Base-by-base conservation (phyloP, 2,329 filamentous ascomycete genomes). In the Fusarium gaditjirri region DNA sequence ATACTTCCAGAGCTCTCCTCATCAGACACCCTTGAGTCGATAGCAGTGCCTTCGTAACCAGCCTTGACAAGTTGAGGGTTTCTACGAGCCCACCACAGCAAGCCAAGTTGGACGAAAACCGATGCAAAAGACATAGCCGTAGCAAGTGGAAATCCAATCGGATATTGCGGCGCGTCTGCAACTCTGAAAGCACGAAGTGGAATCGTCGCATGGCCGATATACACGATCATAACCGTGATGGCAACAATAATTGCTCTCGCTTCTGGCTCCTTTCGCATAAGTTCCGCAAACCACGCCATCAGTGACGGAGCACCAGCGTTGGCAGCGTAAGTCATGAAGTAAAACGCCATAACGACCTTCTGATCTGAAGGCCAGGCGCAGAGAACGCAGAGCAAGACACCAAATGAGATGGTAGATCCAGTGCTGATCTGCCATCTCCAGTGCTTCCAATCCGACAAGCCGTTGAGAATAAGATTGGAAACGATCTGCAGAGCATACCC, bases 341-440 rank as follows among this genome's bases (percentile, higher is more conserved):
- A 82, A 25, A 81, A 82, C 0, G 71, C 76, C 65, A 82, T 71
- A 23, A 82, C 74, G 11, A 80, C 77, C 7, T 76, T 76, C 38
- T 77, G 75, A 21, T 80, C 74, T 1, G 80, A 68, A 1, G 81
- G 80, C 79, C 81, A 82, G 1, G 65, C 78, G 29, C 78, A 79
- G 8, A 82, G 74, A 0, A 82, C 80, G 5, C 76, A 71, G 3
- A 81, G 74, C 54, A 80, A 77, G 14, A 81, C 57, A 5, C 78
- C 76, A 27, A 81, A 76, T 12, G 74, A 71, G 1, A 75, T 70
- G 0, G 77, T 76, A 2, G 77, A 77, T 19, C 76, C 79, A 19
- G 78, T 73, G 46, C 78, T 80, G 31, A 83, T 76, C 63, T 83
- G 81, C 81, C 81, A 83, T 12, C 81, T 77, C 81, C 81, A 83